Evolutionary conservation across 1,284 basidiomycete genomes (phyloP).

Genomic region (Polyporus tsugae): DNA sequence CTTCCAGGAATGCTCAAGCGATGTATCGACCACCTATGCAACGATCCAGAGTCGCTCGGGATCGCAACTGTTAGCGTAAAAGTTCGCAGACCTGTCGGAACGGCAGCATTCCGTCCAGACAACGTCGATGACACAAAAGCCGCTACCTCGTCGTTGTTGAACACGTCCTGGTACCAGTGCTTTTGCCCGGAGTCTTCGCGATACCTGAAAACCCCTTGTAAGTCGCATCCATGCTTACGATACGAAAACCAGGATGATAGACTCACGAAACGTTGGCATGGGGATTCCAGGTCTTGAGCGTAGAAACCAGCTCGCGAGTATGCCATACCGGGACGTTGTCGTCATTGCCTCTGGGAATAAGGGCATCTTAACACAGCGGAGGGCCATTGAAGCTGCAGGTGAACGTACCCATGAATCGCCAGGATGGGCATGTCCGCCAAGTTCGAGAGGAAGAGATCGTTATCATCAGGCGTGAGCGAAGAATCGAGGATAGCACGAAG

Average conservation of each 20-base stretch:
- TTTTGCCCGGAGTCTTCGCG: slow-evolving; percentile 67
- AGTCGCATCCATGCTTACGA: neutral
- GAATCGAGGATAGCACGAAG: slow-evolving; percentile 76
- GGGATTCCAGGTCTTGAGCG: slow-evolving; percentile 63
- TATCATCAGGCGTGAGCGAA: slow-evolving; percentile 83
- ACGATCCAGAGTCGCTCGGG: slow-evolving; percentile 69
- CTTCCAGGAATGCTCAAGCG: slow-evolving; percentile 65
- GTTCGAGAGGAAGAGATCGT: slow-evolving; percentile 86
- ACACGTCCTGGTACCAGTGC: slow-evolving; percentile 76
- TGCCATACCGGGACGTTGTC: slow-evolving; percentile 88
- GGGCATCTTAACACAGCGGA: neutral
- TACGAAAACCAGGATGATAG: neutral
- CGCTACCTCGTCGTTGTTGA: slow-evolving; percentile 63
- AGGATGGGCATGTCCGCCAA: slow-evolving; percentile 73
- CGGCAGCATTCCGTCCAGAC: neutral
- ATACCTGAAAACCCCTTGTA: slow-evolving; percentile 48
- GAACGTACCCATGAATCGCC: slow-evolving; percentile 77
- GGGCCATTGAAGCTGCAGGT: neutral
- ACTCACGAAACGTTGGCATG: slow-evolving; percentile 62
- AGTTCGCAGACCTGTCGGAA: slow-evolving; percentile 11
- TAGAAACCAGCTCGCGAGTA: slow-evolving; percentile 66
- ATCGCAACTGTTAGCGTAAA: slow-evolving; percentile 76
- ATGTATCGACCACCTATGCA: slow-evolving; percentile 72
- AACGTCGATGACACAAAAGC: slow-evolving; percentile 53
- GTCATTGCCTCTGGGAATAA: slow-evolving; percentile 64